Base-by-base conservation (phyloP, 2,329 filamentous ascomycete genomes). In the Trichoderma sp. region DNA sequence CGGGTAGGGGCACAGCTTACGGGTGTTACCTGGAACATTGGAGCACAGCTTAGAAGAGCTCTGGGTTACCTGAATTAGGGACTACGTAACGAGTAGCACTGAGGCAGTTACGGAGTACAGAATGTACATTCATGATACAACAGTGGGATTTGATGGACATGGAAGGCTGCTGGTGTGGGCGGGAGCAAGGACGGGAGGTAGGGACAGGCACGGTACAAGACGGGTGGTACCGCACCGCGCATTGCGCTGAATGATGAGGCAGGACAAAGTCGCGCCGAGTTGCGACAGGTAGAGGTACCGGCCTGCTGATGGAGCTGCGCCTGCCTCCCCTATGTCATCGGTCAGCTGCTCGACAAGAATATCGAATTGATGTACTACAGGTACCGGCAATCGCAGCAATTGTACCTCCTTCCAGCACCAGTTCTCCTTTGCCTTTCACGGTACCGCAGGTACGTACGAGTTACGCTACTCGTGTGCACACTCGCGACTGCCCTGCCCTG, bases 181-280 rank as follows among this genome's bases (percentile, higher is more conserved):
- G 68, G 68, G 56, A 71, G 56, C 68, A 63, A 53, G 45, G 53
- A 41, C 33, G 56, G 56, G 35, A 63, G 27, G 53, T 21, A 63
- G 56, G 53, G 68, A 71, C 68, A 50, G 68, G 68, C 35, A 29
- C n/a, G 35, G 68, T 71, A 71, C 68, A 63, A 29, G 21, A 35
- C 56, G 35, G 35, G 18, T 8, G 21, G 62, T 65, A 65, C 31
- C 31, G 31, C 62, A 65, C 31, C 33, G 45, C n/a, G n/a, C 45
- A 53, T 21, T 56, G 50, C 50, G 50, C 21, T 24, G 35, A 16
- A 38, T 38, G 35, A 38, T 38, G 50, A 24, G 50, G 50, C 50
- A 24, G 50, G 50, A 56, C 50, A 56, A 56, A 24, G 50, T 24
- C 50, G 50, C 50, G 50, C 50, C 50, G 50, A 6, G 50, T 56